Base-by-base conservation (phyloP, 225 moss, liverwort and hornwort species). In the Lunularia cruciata region DNA sequence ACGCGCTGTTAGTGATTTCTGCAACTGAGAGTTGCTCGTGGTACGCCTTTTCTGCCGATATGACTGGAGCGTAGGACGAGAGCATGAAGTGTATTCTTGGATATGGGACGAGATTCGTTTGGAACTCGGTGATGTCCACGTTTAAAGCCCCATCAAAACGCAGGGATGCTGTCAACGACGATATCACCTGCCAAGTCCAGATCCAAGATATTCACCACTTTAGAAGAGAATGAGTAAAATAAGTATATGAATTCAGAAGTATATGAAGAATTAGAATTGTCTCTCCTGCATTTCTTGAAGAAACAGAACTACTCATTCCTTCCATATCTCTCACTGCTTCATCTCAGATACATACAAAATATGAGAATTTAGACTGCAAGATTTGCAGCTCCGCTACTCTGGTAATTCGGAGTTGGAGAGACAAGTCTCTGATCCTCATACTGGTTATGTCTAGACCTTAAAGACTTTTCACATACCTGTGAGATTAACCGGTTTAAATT, bases 21-120 rank as follows among this genome's bases (percentile, higher is more conserved):
- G 73, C 40, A 1, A 73, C 73, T 11, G 73, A 73, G 2, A 73
- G 65, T 28, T 73, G 73, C 55, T 73, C 73, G 34, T 73, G 73
- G 39, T 73, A 73, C 4, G 73, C 73, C 31, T 60, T 73, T 42
- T 73, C 73, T 4, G 73, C 73, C 1, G 73, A 73, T 28, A 65
- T 73, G 14, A 73, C 65, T 1, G 73, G 73, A 25, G 65, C 73
- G 20, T 73, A 73, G 13, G 73, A 73, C 43, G 73, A 73, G 4
- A 73, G 42, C 73, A 73, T 73, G 56, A 73, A 73, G 31, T 73
- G 73, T 11, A 73, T 73, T 32, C 73, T 65, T 45, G 73, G 73
- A 32, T 73, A 73, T 0, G 73, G 73, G 3, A 73, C 65, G 38
- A 73, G 65, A 23, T 73, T 73, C 7, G 73, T 73, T 40, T 73